Conservation (phyloP, 1,139 yeast species). For the Pneumocystis oryctolagi region DNA sequence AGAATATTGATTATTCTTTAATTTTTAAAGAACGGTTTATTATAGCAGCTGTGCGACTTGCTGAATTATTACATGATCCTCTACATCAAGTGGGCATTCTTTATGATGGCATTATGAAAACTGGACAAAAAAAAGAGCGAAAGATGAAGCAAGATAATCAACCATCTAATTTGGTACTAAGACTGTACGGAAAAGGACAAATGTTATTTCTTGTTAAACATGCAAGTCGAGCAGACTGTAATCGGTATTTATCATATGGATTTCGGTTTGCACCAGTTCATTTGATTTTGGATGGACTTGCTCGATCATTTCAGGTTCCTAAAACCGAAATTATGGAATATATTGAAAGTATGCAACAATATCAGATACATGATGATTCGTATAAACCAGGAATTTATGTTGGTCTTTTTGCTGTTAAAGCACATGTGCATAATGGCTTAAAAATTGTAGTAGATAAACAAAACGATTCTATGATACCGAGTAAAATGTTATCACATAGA, state of each 20-base stretch:
- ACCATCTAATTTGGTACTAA: background rate
- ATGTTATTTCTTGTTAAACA: conserved; percentile 7
- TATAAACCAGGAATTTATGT: conserved; percentile 7
- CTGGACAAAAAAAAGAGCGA: background rate
- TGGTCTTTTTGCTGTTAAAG: conserved; percentile 3
- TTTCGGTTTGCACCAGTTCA: conserved; percentile 6
- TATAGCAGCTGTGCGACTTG: conserved; percentile 6
- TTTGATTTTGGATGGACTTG: background rate
- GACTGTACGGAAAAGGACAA: conserved; percentile 3
- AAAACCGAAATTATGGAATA: background rate
- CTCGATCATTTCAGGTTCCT: conserved; percentile 4
- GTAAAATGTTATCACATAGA: background rate
- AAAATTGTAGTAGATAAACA: conserved; percentile 3
- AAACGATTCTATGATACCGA: conserved; percentile 3
- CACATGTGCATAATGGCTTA: conserved; percentile 5
- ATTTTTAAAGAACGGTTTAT: conserved; percentile 6
- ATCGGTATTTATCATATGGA: conserved; percentile 1
- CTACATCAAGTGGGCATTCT: conserved; percentile 4
- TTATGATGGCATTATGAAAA: conserved; percentile 5
- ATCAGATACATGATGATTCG: background rate
- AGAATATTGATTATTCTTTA: conserved; percentile 1
- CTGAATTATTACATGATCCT: conserved; percentile 4
- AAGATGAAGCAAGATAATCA: background rate
- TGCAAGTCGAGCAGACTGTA: background rate
- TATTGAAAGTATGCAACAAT: conserved; percentile 2